Percentiles rank a stretch among this genome's conserved stretches.
These are phyloP conservation scores for Farysia itapuensis DNA, from an alignment of 1,284 basidiomycete species.

Conservation along the genomic window DNA sequence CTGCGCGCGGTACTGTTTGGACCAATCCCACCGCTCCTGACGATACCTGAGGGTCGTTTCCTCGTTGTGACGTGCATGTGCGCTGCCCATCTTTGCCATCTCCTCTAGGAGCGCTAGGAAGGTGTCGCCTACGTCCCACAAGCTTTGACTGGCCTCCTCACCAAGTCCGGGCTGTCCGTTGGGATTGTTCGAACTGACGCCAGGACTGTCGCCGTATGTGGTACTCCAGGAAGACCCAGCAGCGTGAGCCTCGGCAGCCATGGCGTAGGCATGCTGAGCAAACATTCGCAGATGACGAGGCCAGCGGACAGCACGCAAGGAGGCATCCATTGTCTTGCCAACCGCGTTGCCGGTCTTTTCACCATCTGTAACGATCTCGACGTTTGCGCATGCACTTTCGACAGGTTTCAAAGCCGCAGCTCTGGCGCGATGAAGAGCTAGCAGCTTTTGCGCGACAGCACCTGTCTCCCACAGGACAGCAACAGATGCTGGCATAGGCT, in stretches of 20 bases:
- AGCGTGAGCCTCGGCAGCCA: constrained; percentile 40
- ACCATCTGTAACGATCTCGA: constrained; percentile 9
- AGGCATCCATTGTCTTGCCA: constrained; percentile 34
- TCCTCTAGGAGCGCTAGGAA: constrained; percentile 35
- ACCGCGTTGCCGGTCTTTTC: constrained; percentile 43
- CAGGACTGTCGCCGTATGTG: constrained; percentile 18
- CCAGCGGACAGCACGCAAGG: constrained; percentile 41
- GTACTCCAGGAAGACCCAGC: constrained; percentile 25
- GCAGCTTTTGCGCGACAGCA: constrained; percentile 15
- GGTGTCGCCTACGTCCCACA: constrained; percentile 41
- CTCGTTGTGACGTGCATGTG: constrained; percentile 31
- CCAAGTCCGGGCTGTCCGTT: constrained; percentile 20
- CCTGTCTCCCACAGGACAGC: constrained; percentile 36
- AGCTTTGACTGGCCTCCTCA: constrained; percentile 21
- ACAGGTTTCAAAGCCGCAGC: constrained; percentile 28
- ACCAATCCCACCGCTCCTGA: constrained; percentile 36
- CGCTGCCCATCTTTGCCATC: constrained; percentile 41
- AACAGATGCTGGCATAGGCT: constrained; percentile 39
- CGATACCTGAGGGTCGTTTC: constrained; percentile 28
- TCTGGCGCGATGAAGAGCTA: constrained; percentile 23
- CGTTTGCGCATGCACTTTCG: constrained; percentile 1
- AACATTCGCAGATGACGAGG: constrained; percentile 41
- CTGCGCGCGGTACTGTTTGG: constrained; percentile 24
- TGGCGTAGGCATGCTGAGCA: constrained; percentile 44
- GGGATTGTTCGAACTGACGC: constrained; percentile 34